Percentiles rank a stretch among this genome's conserved stretches.
Conservation (phyloP, 1,139 yeast genomes). For the Debaryomycetaceae sp. region DNA sequence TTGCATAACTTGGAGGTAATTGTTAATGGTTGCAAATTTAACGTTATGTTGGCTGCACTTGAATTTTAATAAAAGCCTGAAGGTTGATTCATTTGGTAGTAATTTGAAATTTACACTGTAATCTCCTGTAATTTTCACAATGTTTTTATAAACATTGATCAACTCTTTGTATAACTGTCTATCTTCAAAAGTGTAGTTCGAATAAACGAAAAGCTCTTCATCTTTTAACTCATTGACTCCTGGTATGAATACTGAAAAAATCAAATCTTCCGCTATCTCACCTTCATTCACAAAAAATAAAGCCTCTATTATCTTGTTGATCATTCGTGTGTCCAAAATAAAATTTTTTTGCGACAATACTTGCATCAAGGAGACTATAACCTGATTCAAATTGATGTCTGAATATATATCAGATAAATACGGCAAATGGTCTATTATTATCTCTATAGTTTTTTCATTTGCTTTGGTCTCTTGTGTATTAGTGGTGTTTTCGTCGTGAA, state of each 20-base stretch:
- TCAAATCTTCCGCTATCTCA: conserved; percentile 12
- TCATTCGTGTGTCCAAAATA: conserved; percentile 14
- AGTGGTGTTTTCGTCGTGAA: neutral
- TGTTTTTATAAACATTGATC: conserved; percentile 16
- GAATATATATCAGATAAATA: neutral
- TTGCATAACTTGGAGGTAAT: conserved; percentile 17
- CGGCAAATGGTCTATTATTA: conserved; percentile 13
- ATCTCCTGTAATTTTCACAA: conserved; percentile 24
- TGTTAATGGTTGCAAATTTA: conserved; percentile 11
- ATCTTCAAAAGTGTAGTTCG: conserved; percentile 18
- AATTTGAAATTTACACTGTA: conserved; percentile 10
- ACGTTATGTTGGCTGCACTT: conserved; percentile 9
- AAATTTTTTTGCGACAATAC: neutral
- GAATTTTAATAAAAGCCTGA: conserved; percentile 18
- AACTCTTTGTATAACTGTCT: conserved; percentile 14
- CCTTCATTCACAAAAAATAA: conserved; percentile 9
- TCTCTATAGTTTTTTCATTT: conserved; percentile 10
- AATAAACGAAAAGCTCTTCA: conserved; percentile 12
- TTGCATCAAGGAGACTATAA: neutral
- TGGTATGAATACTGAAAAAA: conserved; percentile 6
- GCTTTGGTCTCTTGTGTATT: neutral
- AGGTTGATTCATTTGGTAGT: conserved; percentile 26
- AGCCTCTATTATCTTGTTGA: conserved; percentile 16
- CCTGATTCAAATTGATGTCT: neutral
- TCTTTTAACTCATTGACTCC: conserved; percentile 7